A percentile compares a stretch with the other conserved stretches of the same genome.
Conservation (phyloP, 2,329 filamentous ascomycete genomes). For the Cryphonectria naterciae region DNA sequence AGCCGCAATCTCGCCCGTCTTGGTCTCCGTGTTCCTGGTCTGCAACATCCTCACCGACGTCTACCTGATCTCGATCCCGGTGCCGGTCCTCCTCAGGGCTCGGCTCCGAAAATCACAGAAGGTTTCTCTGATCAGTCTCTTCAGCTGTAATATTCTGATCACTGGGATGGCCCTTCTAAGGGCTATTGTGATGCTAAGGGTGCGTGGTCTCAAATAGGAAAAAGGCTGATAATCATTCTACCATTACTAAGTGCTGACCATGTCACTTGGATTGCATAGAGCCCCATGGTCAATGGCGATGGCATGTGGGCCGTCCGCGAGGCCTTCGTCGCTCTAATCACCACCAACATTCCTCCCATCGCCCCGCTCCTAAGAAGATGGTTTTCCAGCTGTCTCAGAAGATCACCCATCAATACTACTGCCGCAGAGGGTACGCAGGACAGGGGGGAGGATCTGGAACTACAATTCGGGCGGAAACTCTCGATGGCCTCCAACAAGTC, state of each 20-base stretch:
- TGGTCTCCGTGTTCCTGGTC: constrained; percentile 22
- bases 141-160: constrained; percentile 27
- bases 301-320: constrained; percentile 24
- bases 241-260: not conserved
- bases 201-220: not conserved
- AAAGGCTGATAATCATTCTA: not conserved
- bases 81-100: constrained; percentile 17
- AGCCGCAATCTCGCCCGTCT: constrained; percentile 14
- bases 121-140: constrained; percentile 20
- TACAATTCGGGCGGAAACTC: not conserved
- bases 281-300: constrained; percentile 20
- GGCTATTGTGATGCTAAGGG: constrained; percentile 17
- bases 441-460: not conserved
- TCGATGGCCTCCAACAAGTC: not conserved
- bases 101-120: constrained; percentile 19
- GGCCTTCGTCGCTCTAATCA: constrained; percentile 22
- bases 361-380: constrained; percentile 24
- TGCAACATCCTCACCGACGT: constrained; percentile 27
- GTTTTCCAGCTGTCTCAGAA: constrained; percentile 15
- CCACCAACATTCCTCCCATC: constrained; percentile 23
- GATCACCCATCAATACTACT: not conserved
- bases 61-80: constrained; percentile 27
- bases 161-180: constrained; percentile 23
- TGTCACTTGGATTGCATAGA: not conserved
- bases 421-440: not conserved